These are phyloP conservation scores for Lotmaria passim DNA, from an alignment of 208 protist genomes.

Conservation along the genomic window DNA sequence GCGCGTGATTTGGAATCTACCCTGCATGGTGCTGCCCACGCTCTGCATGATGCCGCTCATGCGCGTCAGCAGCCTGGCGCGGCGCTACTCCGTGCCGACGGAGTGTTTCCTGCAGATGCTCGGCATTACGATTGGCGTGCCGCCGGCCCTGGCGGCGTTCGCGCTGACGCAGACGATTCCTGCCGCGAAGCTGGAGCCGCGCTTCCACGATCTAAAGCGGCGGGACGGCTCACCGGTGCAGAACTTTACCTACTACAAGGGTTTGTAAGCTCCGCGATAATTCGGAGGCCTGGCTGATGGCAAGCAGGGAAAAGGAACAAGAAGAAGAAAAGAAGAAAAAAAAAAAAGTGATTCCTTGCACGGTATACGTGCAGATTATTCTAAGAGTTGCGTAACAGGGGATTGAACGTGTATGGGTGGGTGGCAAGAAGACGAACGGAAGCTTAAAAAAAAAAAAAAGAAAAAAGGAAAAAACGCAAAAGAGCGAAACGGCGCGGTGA, in stretches of 20 bases:
- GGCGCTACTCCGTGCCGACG: slow-evolving; percentile 37
- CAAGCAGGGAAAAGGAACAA: not conserved
- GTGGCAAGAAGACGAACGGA: too few species aligned
- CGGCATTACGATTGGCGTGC: slow-evolving; percentile 71
- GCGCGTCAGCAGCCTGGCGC: slow-evolving; percentile 34
- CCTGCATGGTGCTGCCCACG: slow-evolving; percentile 88
- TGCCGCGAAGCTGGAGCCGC: slow-evolving; percentile 55
- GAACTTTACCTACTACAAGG: slow-evolving; percentile 85
- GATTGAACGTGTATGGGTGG: too few species aligned
- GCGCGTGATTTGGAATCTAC: slow-evolving; percentile 82
- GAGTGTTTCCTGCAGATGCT: slow-evolving; percentile 73
- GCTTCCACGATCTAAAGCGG: slow-evolving; percentile 68
- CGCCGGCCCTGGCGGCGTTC: slow-evolving; percentile 74
- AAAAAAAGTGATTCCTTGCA: too few species aligned
- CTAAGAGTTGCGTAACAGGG: too few species aligned
- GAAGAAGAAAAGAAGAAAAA: too few species aligned
- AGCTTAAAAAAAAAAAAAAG: too few species aligned
- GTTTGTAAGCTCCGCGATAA: slow-evolving; percentile 45
- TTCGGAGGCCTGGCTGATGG: too few species aligned
- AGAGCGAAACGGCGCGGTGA: too few species aligned
- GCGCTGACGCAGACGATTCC: slow-evolving; percentile 63
- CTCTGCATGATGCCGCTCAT: slow-evolving; percentile 78
- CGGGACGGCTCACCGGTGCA: slow-evolving; percentile 69
- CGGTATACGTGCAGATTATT: too few species aligned
- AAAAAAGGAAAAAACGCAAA: too few species aligned